phyloP scores from a whole-genome alignment of 371 early-diverging fungal species.

The Mucor irregularis region DNA sequence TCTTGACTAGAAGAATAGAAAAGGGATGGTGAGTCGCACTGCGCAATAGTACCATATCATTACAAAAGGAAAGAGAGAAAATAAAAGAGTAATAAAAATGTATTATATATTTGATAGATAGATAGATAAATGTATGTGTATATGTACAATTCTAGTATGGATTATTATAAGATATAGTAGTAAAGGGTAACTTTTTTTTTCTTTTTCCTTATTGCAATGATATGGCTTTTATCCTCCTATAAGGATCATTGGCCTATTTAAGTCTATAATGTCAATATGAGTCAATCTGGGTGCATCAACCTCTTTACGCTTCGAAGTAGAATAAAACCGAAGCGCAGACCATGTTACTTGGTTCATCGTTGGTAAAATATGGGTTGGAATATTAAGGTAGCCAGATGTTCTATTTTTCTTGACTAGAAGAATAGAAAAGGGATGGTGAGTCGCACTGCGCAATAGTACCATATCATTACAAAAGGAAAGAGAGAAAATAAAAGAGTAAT shows the following conservation, averaged over 20 bases:
- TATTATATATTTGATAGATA: not conserved
- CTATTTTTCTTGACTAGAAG: no score
- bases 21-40: not conserved
- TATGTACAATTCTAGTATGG: not conserved
- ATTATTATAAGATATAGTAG: no score
- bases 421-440: not conserved
- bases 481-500: not conserved
- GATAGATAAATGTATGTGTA: not conserved
- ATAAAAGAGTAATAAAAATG: not conserved
- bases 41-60: no score
- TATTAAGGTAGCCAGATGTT: not conserved
- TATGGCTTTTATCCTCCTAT: conserved; percentile 81
- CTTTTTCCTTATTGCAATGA: no score
- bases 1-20: no score
- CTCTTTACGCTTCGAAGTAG: not conserved
- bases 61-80: conserved; percentile 5
- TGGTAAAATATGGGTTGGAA: not conserved
- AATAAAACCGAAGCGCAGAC: conserved; percentile 8
- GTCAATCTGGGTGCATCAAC: conserved; percentile 51
- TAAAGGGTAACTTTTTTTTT: no score
- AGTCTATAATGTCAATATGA: conserved; percentile 73
- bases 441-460: no score
- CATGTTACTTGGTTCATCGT: not conserved
- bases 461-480: conserved; percentile 11
- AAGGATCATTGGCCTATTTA: conserved; percentile 92